Evolutionary conservation across 2,329 filamentous ascomycete genomes (phyloP), one percentile per base, ranked within the genome.

Genomic region (Cladosporium colombiae): DNA sequence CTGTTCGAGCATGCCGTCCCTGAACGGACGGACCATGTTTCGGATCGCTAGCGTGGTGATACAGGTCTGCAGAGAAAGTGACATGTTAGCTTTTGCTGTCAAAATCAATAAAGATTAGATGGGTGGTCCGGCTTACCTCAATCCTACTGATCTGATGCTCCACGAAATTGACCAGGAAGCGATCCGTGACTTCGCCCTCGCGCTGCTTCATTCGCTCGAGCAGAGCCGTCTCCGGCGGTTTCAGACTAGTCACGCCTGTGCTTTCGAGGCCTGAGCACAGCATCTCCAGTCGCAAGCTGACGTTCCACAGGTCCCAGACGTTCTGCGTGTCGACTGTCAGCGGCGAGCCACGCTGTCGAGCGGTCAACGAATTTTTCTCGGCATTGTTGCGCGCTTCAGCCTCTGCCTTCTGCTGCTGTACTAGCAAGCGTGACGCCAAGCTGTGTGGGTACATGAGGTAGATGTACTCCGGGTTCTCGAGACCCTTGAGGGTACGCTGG

Each of bases 101-200:
- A 13, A 21, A 46, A 21, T 10, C 21, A 18, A 16, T 35, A 13
- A 7, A 57, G 2, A 6, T 33, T n/a, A 21, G 11, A 5, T 21
- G n/a, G 8, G n/a, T 21, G 7, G n/a, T 13, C 11, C n/a, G 58
- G 80, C 89, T 79, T 83, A 96, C 93, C 88, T 99, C 95, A 76
- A 99, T 96, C 74, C 95, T 88, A 76, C 91, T 93, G 71, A 99
- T 91, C 84, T 97, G 93, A 76, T 98, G 93, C 76, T 96, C 93
- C 77, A 98, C 86, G 74, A 99, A 92, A 74, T 92, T 93, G 65
- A 96, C 80, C 78, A 98, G 81, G 78, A 96, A 94, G 62, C 87
- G 84, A 82, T 98, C 95, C 31, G 93, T 92, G 63, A 97, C 87
- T 76, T 97, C 93, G 13, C 92, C 92, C 60, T 91, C 92, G 50